Evolutionary conservation across 2,329 filamentous ascomycete genomes (phyloP).

Genomic region (Pseudocercospora eumusae): DNA sequence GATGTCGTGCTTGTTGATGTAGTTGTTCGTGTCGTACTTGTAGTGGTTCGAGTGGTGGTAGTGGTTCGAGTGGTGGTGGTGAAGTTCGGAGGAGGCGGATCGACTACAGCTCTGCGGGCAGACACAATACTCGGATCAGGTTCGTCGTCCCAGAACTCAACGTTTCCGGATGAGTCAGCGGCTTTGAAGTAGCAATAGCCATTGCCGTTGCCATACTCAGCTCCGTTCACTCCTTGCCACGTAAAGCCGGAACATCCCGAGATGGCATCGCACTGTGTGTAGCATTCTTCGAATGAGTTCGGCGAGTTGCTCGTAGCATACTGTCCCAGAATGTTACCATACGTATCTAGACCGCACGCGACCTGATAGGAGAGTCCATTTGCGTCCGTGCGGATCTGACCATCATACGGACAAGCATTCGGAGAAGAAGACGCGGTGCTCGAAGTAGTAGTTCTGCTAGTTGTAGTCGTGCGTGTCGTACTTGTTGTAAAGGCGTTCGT

Average conservation of each 20-base stretch:
- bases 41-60: not conserved
- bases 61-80: not conserved
- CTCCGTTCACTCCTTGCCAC: not conserved
- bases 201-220: not conserved
- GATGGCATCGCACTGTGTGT: conserved; percentile 1
- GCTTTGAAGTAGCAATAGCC: conserved; percentile 11
- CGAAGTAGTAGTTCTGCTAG: not conserved
- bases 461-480: not conserved
- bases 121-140: not conserved
- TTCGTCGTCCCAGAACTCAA: not conserved
- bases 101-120: not conserved
- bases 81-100: not conserved
- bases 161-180: not conserved
- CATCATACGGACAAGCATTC: not conserved
- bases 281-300: conserved; percentile 7
- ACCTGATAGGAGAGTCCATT: not conserved
- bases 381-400: not conserved
- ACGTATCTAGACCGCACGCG: not conserved
- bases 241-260: not conserved
- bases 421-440: not conserved
- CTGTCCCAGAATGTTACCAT: not conserved
- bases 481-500: not conserved
- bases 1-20: not conserved
- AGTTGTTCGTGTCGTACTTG: not conserved
- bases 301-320: not conserved